Evolutionary conservation across 768 basidiomycete genomes (phyloP).

Genomic region (Cystobasidium ongulense): DNA sequence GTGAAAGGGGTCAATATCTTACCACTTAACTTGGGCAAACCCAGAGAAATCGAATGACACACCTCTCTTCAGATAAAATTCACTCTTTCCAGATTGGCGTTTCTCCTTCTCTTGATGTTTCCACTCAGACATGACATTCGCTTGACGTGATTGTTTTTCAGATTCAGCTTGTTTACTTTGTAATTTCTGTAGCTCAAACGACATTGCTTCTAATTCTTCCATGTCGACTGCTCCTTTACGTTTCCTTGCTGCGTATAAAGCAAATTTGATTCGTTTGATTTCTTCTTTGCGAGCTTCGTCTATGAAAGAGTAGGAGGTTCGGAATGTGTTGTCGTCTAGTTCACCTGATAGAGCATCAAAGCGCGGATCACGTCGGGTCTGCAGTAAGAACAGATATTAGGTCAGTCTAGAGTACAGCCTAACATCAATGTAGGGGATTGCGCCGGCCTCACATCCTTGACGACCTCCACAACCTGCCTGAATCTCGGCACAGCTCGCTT

Average conservation of each 20-base stretch:
- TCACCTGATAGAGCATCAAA: not conserved
- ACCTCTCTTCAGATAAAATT: constrained; percentile 8
- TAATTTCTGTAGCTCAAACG: not conserved
- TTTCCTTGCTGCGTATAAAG: not conserved
- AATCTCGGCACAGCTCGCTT: not conserved
- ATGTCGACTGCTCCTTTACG: constrained; percentile 1
- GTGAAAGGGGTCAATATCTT: not conserved
- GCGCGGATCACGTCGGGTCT: not conserved
- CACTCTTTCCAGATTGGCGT: not conserved
- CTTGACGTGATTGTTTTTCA: not conserved
- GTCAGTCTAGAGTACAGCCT: not conserved
- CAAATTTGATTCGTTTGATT: not conserved
- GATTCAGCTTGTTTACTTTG: constrained; percentile 11
- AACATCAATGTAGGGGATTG: not conserved
- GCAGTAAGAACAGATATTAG: not conserved
- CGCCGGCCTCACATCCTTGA: not conserved
- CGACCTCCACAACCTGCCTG: not conserved
- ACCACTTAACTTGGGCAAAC: not conserved
- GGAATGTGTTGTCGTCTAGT: not conserved
- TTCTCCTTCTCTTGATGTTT: not conserved
- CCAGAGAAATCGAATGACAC: not conserved
- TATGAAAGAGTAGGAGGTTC: not conserved
- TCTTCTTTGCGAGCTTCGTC: constrained; percentile 5
- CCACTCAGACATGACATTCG: not conserved
- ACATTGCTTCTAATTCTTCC: not conserved